phyloP scores from a whole-genome alignment of 352 stramenopile species.

The Poterioochromonas sp. region DNA sequence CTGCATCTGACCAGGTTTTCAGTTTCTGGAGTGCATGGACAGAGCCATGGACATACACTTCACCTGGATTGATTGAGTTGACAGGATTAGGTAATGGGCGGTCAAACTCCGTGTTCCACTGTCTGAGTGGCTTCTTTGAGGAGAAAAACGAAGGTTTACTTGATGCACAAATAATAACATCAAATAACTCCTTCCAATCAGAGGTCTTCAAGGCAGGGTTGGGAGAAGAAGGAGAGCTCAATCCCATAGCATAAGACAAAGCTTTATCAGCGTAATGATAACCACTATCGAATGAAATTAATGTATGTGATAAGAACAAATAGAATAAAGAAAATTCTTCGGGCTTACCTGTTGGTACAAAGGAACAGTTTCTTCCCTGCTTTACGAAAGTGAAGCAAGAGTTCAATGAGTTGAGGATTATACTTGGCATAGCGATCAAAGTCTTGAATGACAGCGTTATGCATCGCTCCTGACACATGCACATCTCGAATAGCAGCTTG shows the following conservation, averaged over 20 bases:
- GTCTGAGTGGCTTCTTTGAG: constrained; percentile 59
- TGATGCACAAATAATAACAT: constrained; percentile 63
- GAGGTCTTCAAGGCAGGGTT: too few species aligned
- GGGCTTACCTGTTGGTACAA: constrained; percentile 65
- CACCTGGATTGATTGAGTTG: constrained; percentile 50
- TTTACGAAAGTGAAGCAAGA: constrained; percentile 58
- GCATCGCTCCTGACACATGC: constrained; percentile 66
- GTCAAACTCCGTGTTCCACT: constrained; percentile 47
- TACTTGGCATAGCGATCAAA: constrained; percentile 61
- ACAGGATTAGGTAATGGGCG: constrained; percentile 58
- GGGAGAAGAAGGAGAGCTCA: not conserved
- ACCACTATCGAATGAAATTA: not conserved
- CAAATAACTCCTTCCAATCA: constrained; percentile 67
- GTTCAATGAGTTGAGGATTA: constrained; percentile 54
- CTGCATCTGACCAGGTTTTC: constrained; percentile 60
- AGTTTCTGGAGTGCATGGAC: constrained; percentile 55
- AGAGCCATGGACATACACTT: constrained; percentile 67
- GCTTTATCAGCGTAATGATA: not conserved
- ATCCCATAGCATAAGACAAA: constrained; percentile 5
- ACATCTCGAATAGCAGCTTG: constrained; percentile 64
- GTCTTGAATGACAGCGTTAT: constrained; percentile 61
- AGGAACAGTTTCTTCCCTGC: constrained; percentile 67
- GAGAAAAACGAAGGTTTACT: constrained; percentile 73
- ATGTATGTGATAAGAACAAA: constrained; percentile 14
- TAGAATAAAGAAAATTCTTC: constrained; percentile 60